Evolutionary conservation across 192 early-diverging fungal species (phyloP).

Genomic region (Gryganskiella cystojenkinii): DNA sequence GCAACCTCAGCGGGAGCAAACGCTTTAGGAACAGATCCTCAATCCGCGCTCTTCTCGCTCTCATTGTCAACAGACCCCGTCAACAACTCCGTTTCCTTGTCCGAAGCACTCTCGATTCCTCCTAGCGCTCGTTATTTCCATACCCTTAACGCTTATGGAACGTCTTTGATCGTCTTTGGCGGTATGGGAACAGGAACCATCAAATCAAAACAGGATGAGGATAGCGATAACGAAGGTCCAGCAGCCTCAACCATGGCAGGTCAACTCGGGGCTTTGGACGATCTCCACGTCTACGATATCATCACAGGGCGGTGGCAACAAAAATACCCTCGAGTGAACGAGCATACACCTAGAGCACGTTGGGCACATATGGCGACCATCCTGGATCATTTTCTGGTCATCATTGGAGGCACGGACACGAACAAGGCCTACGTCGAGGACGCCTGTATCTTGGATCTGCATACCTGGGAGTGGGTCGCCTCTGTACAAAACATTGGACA

Average conservation of each 20-base stretch:
- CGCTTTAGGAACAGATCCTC: not conserved
- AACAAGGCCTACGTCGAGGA: conserved; percentile 41
- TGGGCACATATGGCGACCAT: conserved; percentile 48
- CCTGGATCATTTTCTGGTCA: conserved; percentile 33
- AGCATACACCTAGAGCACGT: conserved; percentile 40
- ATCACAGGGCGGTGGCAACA: conserved; percentile 44
- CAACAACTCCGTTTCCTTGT: conserved; percentile 41
- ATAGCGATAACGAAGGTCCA: conserved; percentile 45
- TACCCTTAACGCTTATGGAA: conserved; percentile 45
- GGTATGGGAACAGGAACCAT: conserved; percentile 21
- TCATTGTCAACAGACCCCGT: conserved; percentile 48
- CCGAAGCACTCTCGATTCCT: conserved; percentile 31
- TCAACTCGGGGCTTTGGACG: conserved; percentile 32
- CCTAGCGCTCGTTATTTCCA: conserved; percentile 44
- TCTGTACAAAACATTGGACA: conserved; percentile 42
- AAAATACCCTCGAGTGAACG: conserved; percentile 26
- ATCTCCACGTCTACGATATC: conserved; percentile 43
- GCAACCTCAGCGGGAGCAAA: not conserved
- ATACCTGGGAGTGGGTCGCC: conserved; percentile 52
- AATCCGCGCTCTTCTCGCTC: conserved; percentile 35
- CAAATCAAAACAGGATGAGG: conserved; percentile 4
- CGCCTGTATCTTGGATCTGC: conserved; percentile 43
- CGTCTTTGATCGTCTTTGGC: conserved; percentile 45
- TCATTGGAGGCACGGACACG: conserved; percentile 50
- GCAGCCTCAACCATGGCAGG: not conserved